Evolutionary conservation across 805 yeast species (phyloP), one percentile per base, ranked within the genome.

Genomic region (Wickerhamomyces mucosus): DNA sequence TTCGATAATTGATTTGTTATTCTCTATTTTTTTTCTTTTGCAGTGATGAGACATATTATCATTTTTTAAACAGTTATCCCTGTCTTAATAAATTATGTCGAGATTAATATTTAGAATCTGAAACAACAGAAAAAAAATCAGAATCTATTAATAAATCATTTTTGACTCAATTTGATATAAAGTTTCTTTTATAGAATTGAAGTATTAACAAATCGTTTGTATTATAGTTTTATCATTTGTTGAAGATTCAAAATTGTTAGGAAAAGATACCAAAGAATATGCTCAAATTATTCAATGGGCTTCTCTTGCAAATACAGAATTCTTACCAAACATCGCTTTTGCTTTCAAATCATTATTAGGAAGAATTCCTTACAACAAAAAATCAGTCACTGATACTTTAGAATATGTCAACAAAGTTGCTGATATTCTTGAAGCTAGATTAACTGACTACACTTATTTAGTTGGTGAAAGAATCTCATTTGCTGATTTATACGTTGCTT

Each of bases 31-130:
- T 18, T 26, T 21, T 15, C 14, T 8, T 15, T 40, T 48, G 44
- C 53, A 52, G 56, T 75, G 83, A 76, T 76, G 82, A 76, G 62
- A 66, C 54, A 58, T 38, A 53, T 59, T 62, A 52, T 50, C 23
- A 27, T 34, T 23, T 21, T 56, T 61, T 61, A 63, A 55, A 77
- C 84, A 77, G 84, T 77, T 77, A 77, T 77, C 84, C 84, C 84
- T 77, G 84, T 77, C 84, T 77, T 76, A 77, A 77, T 57, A 74
- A 42, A 74, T 55, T 53, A 69, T 77, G 83, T 76, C 83, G 83
- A 77, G 78, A 65, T 58, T 59, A 41, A 58, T 43, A 38, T 35
- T 13, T 23, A 13, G 15, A 65, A 43, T 68, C 79, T 73, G 79
- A 74, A 56, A 53, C 15, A 19, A 14, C 20, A 19, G 17, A 29